Evolutionary conservation across 768 basidiomycete genomes (phyloP), one percentile per base, ranked within the genome.

Genomic region (Lactifluus hygrophoroides): DNA sequence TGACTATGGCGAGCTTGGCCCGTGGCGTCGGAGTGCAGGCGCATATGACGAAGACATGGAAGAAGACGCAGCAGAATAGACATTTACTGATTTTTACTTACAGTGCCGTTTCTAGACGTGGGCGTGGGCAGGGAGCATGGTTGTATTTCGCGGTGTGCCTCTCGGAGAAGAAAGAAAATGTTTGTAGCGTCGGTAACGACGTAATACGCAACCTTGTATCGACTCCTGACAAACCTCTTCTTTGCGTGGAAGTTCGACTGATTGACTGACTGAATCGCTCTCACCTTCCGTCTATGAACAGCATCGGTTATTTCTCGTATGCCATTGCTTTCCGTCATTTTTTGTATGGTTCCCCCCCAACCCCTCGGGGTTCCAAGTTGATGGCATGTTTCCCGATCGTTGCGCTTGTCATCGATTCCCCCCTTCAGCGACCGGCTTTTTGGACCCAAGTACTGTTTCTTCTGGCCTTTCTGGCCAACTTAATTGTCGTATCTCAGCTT

Each of bases 1-100:
- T 67, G 86, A 86, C 68, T 79, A 74, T 14, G 74, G 77, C 35
- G 83, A 83, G 71, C 60, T 61, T 14, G 70, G 68, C 27, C 53
- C 56, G 19, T 62, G 63, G 42, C 65, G 62, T 17, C 54, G 64
- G 35, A 59, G 67, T 43, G 59, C 58, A 46, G 64, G 64, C 38
- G 1, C 58, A 4, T 58, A 63, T 47, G 60, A 56, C 23, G 60
- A 66, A 35, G 60, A 65, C 7, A 58, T 46, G 28, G 59, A 62
- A 7, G 56, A 61, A 23, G 63, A 58, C 25, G 35, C 27, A n/a
- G 56, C 50, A 23, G 61, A 64, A 34, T 64, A 51, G 42, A 21
- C 11, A 16, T 14, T 14, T 44, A 28, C 51, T 55, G 48, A 60
- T 37, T 5, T n/a, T 25, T 51, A 51, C 23, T 27, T 53, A 23